Conservation (phyloP, 495 filamentous ascomycete species). For the Thermothielavioides terrestris region DNA sequence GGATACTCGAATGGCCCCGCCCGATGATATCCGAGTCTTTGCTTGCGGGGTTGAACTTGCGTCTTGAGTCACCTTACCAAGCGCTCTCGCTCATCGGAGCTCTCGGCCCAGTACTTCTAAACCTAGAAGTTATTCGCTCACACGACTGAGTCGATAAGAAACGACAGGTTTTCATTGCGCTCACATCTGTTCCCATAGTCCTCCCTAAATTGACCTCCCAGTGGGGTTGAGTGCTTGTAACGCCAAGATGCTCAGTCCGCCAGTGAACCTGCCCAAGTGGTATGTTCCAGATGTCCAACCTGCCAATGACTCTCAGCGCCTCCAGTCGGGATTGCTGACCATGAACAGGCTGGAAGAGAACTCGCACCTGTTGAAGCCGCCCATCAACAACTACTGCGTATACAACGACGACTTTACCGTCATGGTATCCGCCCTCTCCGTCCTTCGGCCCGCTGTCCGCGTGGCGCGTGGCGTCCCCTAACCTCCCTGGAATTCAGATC, state of each 20-base stretch:
- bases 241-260: conserved; percentile 41
- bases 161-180: no score
- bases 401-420: conserved; percentile 74
- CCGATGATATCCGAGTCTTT: neutral
- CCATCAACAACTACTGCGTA: conserved; percentile 95
- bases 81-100: neutral
- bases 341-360: conserved; percentile 76
- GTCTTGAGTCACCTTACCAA: neutral
- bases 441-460: neutral
- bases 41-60: neutral
- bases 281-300: conserved; percentile 25
- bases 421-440: conserved; percentile 45
- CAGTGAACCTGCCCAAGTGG: conserved; percentile 83
- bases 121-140: neutral
- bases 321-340: conserved; percentile 10
- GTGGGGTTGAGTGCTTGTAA: no score
- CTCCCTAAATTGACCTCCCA: no score
- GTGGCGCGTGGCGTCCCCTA: neutral
- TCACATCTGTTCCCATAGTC: neutral
- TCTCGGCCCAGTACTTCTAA: neutral
- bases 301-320: neutral
- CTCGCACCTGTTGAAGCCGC: conserved; percentile 85
- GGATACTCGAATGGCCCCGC: neutral
- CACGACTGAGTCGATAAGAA: no score
- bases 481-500: conserved; percentile 44